These are phyloP conservation scores for Euphorbia celastroides DNA, from an alignment of 441 rosid genomes.

Conservation along the genomic window DNA sequence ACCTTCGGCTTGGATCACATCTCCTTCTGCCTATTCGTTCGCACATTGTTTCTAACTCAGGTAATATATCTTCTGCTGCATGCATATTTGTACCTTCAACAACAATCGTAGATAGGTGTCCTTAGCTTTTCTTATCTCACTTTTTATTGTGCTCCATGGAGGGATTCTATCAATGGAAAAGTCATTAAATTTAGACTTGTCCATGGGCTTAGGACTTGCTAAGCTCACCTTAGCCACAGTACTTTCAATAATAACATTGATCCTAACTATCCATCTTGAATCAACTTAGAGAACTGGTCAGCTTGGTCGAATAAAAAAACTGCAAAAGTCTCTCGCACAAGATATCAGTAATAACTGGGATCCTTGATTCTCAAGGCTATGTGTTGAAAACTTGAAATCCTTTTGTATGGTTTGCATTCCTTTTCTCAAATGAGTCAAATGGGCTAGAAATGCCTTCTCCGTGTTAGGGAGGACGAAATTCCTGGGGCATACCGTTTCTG, in stretches of 20 bases:
- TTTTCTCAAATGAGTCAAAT: not conserved
- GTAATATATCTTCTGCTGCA: constrained; percentile 33
- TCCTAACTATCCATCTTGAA: not conserved
- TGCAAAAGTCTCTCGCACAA: not conserved
- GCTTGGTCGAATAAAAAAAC: not conserved
- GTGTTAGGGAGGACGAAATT: no score
- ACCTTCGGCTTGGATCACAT: constrained; percentile 75
- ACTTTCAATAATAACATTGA: not conserved
- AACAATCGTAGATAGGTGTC: not conserved
- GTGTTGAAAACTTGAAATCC: not conserved
- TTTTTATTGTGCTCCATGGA: not conserved
- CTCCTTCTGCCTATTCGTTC: constrained; percentile 73
- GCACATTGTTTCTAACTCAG: constrained; percentile 85
- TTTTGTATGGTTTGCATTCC: not conserved
- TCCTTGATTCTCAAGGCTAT: not conserved
- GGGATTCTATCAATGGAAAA: not conserved
- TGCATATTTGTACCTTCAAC: constrained; percentile 6
- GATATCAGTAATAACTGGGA: not conserved
- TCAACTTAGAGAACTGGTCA: not conserved
- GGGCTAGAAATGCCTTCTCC: not conserved
- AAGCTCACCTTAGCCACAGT: not conserved
- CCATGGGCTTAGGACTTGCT: not conserved
- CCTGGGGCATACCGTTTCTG: no score
- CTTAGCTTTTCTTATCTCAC: not conserved
- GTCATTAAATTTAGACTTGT: not conserved